Conservation (phyloP, 2,329 filamentous ascomycete genomes). For the Magnaporthiopsis poae region DNA sequence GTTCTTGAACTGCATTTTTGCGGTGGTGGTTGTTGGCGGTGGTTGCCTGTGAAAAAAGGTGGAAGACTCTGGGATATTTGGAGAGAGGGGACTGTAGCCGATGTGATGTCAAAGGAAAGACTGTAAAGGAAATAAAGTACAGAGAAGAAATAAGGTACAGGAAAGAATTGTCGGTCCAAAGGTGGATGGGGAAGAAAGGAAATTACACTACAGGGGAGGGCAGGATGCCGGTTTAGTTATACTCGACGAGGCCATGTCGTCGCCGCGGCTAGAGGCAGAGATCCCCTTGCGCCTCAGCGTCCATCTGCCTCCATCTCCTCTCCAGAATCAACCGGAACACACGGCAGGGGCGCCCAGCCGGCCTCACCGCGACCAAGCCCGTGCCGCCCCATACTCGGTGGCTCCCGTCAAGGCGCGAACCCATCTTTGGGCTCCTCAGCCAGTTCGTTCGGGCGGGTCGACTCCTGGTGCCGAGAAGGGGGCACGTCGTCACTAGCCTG, state of each 20-base stretch:
- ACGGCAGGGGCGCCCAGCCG: too few species aligned
- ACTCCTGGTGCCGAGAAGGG: too few species aligned
- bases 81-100: background rate
- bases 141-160: background rate
- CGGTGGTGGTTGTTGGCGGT: background rate
- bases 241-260: background rate
- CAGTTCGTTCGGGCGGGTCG: too few species aligned
- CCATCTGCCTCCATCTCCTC: too few species aligned
- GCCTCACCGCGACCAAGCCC: too few species aligned
- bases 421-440: background rate
- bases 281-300: too few species aligned
- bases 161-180: background rate
- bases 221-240: background rate
- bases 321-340: too few species aligned
- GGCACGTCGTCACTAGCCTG: too few species aligned
- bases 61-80: background rate
- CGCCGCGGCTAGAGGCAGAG: too few species aligned
- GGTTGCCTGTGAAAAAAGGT: background rate
- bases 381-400: too few species aligned
- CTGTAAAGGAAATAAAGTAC: background rate
- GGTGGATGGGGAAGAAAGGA: background rate
- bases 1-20: slow-evolving; percentile 6
- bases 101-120: background rate
- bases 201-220: background rate
- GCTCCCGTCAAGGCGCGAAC: background rate